Percentiles rank a stretch among this genome's conserved stretches.
phyloP scores from a whole-genome alignment of 1,284 basidiomycete species.

The Malassezia brasiliensis region DNA sequence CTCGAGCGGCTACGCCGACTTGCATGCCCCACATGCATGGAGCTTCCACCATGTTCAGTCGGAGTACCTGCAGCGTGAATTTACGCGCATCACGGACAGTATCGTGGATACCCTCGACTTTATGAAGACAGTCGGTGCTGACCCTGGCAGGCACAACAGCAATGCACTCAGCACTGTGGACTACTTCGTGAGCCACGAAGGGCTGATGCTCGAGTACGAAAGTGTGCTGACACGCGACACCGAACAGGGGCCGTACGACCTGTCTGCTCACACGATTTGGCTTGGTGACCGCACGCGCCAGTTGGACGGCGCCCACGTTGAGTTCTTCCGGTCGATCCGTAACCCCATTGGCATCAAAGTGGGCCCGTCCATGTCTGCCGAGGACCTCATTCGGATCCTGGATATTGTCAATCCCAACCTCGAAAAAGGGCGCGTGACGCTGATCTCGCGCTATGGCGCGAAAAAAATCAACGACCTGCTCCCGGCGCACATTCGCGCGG shows the following conservation, averaged over 20 bases:
- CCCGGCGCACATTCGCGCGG: slow-evolving; percentile 70
- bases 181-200: slow-evolving; percentile 91
- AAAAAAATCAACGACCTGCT: slow-evolving; percentile 62
- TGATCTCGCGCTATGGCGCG: slow-evolving; percentile 89
- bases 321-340: slow-evolving; percentile 66
- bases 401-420: slow-evolving; percentile 69
- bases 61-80: slow-evolving; percentile 65
- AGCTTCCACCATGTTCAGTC: slow-evolving; percentile 83
- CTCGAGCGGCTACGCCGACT: slow-evolving; percentile 71
- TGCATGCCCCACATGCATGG: slow-evolving; percentile 85
- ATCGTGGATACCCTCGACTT: slow-evolving; percentile 88
- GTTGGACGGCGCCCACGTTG: slow-evolving; percentile 82
- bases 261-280: slow-evolving; percentile 90
- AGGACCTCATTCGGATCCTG: slow-evolving; percentile 70
- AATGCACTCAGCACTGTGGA: slow-evolving; percentile 77
- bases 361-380: slow-evolving; percentile 71
- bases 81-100: slow-evolving; percentile 71
- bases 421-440: slow-evolving; percentile 70
- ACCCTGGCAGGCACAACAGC: slow-evolving; percentile 52
- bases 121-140: slow-evolving; percentile 70
- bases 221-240: slow-evolving; percentile 70
- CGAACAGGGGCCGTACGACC: slow-evolving; percentile 57
- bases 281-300: slow-evolving; percentile 94
- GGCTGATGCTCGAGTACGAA: slow-evolving; percentile 85
- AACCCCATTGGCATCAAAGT: slow-evolving; percentile 97